A percentile compares a stretch with the other conserved stretches of the same genome.
Evolutionary conservation across 2,329 filamentous ascomycete genomes (phyloP).

Genomic region (Metarhizium anisopliae): DNA sequence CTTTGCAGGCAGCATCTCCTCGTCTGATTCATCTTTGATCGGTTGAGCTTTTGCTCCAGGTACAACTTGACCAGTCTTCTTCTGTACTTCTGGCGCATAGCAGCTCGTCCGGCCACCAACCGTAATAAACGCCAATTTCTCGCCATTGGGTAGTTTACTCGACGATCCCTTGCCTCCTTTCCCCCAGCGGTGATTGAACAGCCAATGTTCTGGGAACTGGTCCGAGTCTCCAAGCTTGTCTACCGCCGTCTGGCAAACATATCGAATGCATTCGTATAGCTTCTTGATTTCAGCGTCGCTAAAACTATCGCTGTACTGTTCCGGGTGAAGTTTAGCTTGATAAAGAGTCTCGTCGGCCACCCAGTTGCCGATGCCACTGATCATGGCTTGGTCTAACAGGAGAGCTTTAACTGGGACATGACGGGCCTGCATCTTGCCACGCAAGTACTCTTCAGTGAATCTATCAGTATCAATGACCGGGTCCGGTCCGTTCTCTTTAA

Average conservation of each 20-base stretch:
- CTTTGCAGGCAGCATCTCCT: constrained; percentile 12
- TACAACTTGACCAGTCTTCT: constrained; percentile 52
- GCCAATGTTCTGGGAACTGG: constrained; percentile 77
- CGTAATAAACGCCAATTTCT: constrained; percentile 76
- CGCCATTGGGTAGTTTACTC: constrained; percentile 67
- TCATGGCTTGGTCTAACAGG: constrained; percentile 76
- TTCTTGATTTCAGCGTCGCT: constrained; percentile 58
- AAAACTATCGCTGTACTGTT: constrained; percentile 85
- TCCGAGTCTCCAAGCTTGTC: constrained; percentile 73
- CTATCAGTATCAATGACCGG: constrained; percentile 73
- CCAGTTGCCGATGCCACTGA: constrained; percentile 95
- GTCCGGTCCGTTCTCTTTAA: constrained; percentile 90
- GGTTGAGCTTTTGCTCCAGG: constrained; percentile 35
- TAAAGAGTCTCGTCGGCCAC: constrained; percentile 92
- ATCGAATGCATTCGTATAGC: constrained; percentile 64
- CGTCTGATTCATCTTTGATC: constrained; percentile 17
- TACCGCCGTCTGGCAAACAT: constrained; percentile 73
- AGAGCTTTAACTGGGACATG: constrained; percentile 85
- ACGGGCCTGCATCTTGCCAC: constrained; percentile 60
- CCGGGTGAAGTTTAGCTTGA: constrained; percentile 80
- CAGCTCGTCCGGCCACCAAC: constrained; percentile 90
- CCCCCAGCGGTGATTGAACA: constrained; percentile 82
- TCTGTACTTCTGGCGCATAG: constrained; percentile 76
- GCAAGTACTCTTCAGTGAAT: constrained; percentile 69
- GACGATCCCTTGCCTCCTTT: constrained; percentile 72